Evolutionary conservation across 345 rosid species (phyloP).

Genomic region (Salix exigua): DNA sequence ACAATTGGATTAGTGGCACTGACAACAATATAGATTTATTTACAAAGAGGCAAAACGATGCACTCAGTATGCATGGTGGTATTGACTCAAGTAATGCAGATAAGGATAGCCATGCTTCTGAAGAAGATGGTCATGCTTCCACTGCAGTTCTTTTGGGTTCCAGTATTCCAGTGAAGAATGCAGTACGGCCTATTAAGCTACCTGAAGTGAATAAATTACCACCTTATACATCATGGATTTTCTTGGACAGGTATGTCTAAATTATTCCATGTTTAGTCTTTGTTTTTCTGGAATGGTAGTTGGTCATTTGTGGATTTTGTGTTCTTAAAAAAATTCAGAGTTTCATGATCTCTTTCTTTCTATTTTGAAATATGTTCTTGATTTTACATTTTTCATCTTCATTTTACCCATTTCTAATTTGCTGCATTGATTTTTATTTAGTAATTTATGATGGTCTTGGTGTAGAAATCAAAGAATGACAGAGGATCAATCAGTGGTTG

Average conservation of each 20-base stretch:
- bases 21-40: constrained; percentile 51
- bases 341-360: background rate
- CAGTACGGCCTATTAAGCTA: constrained; percentile 72
- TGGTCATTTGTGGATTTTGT: background rate
- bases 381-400: background rate
- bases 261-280: background rate
- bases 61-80: constrained; percentile 58
- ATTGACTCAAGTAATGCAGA: constrained; percentile 48
- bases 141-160: constrained; percentile 70
- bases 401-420: background rate
- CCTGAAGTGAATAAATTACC: constrained; percentile 74
- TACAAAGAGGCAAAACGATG: constrained; percentile 73
- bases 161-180: constrained; percentile 66
- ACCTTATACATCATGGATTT: constrained; percentile 94
- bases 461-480: constrained; percentile 99
- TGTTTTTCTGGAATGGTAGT: background rate
- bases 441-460: background rate
- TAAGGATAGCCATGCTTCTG: constrained; percentile 43
- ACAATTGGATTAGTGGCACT: constrained; percentile 25
- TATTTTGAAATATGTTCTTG: background rate
- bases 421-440: background rate
- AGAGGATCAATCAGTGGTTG: constrained; percentile 95
- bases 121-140: constrained; percentile 55
- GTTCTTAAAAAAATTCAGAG: background rate
- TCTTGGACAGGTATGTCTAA: constrained; percentile 73